Evolutionary conservation across 164 flowering plant genomes (phyloP), one percentile per base, ranked within the genome.

Genomic region (Buxus sempervirens): DNA sequence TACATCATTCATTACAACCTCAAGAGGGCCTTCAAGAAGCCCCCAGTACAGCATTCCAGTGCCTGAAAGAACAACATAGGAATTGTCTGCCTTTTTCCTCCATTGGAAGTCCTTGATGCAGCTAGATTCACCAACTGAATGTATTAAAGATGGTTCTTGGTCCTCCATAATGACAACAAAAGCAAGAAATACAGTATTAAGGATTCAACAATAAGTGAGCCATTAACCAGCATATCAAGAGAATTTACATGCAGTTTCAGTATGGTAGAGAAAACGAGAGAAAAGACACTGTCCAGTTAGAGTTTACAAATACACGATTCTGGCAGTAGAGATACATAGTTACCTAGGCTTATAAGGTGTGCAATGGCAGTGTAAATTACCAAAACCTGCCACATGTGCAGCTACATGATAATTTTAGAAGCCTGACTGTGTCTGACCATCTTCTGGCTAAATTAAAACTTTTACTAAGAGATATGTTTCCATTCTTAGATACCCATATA

Each of bases 61-160:
- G 69, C 67, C 72, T 68, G 93, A 84, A 71, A 93, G 93, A 72
- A 84, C 81, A 38, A 86, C 54, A 74, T 64, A 92, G 18, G 82
- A 79, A 64, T 69, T 77, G 24, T 80, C 82, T 58, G 19, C 26
- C 20, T 77, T 81, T 67, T 73, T 86, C 28, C 73, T 81, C 99
- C 99, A 96, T 23, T 62, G 68, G 23, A 96, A 67, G 65, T 89
- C 95, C 82, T 86, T 93, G 38, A 89, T 83, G 77, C 24, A 59
- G 69, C 72, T 73, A 42, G 95, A 78, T 27, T 81, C 83, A 68
- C 66, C 62, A 7, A 89, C 68, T 3, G 90, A 78, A 66, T 80
- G 69, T 15, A 88, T 81, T 72, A 72, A 88, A 56, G 64, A 82
- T 55, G 93, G 88, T 60, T 74, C 79, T 64, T 74, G 69, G 5